Evolutionary conservation across 2,329 filamentous ascomycete species (phyloP), one percentile per base, ranked within the genome.

Genomic region (Paraphoma sp.): DNA sequence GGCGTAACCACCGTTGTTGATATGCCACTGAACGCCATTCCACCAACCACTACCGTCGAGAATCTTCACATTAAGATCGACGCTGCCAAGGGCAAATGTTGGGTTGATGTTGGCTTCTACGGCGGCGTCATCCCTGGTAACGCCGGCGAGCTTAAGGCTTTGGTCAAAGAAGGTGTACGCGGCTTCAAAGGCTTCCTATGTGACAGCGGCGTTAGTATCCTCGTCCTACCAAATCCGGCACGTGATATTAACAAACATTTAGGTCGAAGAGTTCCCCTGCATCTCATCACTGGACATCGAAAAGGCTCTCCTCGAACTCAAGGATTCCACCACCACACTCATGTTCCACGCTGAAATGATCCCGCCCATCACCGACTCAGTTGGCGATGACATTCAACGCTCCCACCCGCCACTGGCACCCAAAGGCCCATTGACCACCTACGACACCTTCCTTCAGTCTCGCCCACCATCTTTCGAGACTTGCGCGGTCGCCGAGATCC

Each of bases 281-380:
- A 89, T 98, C n/a, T 90, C 90, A 0, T 84, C 91, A 1, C 76
- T 79, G 12, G 95, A 98, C 75, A 90, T 98, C 55, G 82, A 85
- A 1, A 84, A 90, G 40, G 93, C 91, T 43, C 93, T 99, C 86
- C 81, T 82, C 30, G 91, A 89, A 45, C 85, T 99, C 59, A 90
- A 91, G 58, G 87, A 92, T 66, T 85, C 89, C 51, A 85, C 92
- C 16, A 98, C 95, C 2, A 96, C 93, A 0, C 87, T 98, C 68
- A 98, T 99, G 94, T 99, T 99, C 81, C 95, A 99, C 74, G 95
- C 95, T 54, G 95, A 99, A 78, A 98, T 97, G 93, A 89, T 96
- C 11, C 93, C 94, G n/a, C 91, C 92, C 16, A 90, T 93, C 64
- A 80, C 90, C 48, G 86, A 87, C 64, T 93, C 91, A 0, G 90